Conservation (phyloP, 225 moss, liverwort and hornwort genomes). For the Anthoceros angustus region DNA sequence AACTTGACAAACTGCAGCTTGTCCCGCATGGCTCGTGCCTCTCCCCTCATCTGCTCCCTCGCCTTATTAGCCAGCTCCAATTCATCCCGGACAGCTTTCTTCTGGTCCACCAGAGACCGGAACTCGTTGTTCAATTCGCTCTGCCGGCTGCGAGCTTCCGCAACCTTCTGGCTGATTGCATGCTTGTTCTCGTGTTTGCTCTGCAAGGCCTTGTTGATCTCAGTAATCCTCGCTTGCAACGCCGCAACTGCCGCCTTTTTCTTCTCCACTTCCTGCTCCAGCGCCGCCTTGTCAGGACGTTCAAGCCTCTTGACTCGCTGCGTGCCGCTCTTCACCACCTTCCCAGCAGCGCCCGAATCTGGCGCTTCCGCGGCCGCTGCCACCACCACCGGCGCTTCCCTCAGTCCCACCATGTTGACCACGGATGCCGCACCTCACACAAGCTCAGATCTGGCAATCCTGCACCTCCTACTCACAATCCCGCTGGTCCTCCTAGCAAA, state of each 20-base stretch:
- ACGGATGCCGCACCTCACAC: no score
- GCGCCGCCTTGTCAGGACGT: slow-evolving; percentile 34
- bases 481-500: no score
- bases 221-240: slow-evolving; percentile 32
- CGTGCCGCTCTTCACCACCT: background rate
- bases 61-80: slow-evolving; percentile 44
- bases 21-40: slow-evolving; percentile 49
- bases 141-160: slow-evolving; percentile 40
- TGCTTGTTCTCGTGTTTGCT: slow-evolving; percentile 65
- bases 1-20: slow-evolving; percentile 52
- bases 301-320: slow-evolving; percentile 58
- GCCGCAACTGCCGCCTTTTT: slow-evolving; percentile 31
- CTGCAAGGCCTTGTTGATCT: slow-evolving; percentile 57
- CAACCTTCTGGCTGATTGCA: slow-evolving; percentile 38
- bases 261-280: slow-evolving; percentile 45
- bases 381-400: background rate
- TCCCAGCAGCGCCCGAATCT: background rate
- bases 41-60: slow-evolving; percentile 57
- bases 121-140: slow-evolving; percentile 36
- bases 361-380: background rate
- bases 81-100: slow-evolving; percentile 47
- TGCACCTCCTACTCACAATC: no score
- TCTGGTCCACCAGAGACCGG: slow-evolving; percentile 45
- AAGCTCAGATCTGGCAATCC: no score
- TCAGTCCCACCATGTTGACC: background rate